These are phyloP conservation scores for Melampsora americana DNA, from an alignment of 1,284 basidiomycete genomes.

Conservation along the genomic window DNA sequence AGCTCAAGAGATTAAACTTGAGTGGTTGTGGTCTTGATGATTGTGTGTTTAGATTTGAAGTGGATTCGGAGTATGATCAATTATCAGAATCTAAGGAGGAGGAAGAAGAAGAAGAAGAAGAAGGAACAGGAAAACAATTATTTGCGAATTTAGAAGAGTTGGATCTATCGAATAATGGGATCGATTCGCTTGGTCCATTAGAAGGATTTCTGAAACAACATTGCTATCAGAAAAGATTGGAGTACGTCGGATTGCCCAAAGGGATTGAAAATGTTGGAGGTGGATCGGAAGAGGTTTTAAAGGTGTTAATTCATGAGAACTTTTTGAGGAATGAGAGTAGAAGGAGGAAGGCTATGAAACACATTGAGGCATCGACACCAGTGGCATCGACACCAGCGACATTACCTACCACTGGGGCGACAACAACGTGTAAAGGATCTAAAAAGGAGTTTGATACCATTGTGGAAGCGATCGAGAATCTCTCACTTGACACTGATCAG, in stretches of 20 bases:
- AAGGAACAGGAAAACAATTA: neutral
- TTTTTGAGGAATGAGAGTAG: conserved; percentile 33
- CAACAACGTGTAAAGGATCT: neutral
- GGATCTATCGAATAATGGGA: conserved; percentile 38
- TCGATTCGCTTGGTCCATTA: conserved; percentile 33
- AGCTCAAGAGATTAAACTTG: conserved; percentile 22
- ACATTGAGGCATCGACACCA: neutral
- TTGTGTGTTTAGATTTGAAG: conserved; percentile 33
- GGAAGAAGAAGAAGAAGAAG: neutral
- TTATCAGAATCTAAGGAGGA: neutral
- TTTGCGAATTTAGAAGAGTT: conserved; percentile 10
- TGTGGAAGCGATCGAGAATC: neutral
- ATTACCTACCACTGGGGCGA: neutral
- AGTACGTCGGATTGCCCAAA: conserved; percentile 21
- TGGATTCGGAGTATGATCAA: conserved; percentile 35
- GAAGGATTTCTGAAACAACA: conserved; percentile 34
- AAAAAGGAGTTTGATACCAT: conserved; percentile 6
- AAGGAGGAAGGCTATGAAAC: conserved; percentile 8
- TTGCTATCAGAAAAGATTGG: conserved; percentile 1
- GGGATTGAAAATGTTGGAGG: conserved; percentile 5
- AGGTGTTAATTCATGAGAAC: conserved; percentile 28
- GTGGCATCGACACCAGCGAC: no score
- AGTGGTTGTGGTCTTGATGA: conserved; percentile 31
- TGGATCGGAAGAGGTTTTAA: neutral
- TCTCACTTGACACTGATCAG: neutral